Base-by-base conservation (phyloP, 2,329 filamentous ascomycete genomes). In the Penicillium fuscoglaucum region DNA sequence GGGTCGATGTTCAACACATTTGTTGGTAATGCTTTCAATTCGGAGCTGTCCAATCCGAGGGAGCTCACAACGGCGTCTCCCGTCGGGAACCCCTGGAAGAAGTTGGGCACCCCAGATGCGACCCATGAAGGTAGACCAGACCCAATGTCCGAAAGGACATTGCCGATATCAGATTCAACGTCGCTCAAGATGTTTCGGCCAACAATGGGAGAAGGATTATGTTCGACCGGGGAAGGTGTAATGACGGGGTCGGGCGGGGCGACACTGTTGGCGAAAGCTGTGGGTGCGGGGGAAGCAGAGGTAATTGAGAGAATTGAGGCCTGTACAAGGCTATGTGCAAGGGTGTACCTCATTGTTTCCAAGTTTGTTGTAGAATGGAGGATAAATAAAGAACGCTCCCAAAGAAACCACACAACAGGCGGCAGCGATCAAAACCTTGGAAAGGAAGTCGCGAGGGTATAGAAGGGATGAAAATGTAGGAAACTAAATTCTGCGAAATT, bases 1-100 rank as follows among this genome's bases (percentile, higher is more conserved):
- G 60, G 64, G 37, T 64, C 61, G 13, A 66, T 63, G 35, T 66
- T 66, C 29, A 66, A 52, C 21, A 66, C 64, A 45, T 66, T 66
- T 21, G 64, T 66, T 17, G 64, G 64, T 29, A 66, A 17, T 43
- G 63, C 63, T 31, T 50, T 53, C 29, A 66, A 48, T 0, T 66
- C 55, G 5, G 46, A 28, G 24, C 48, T 50, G 8, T 66, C 19
- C 55, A 66, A 45, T 6, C 64, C 63, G 2, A 66, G 63, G 21
- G 64, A 66, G 60, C 63, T 66, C n/a, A 46, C 60, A 15, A 66
- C 64, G 2, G 63, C 49, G 15, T 64, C 61, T 40, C 63, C 61
- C 39, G 63, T 66, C 1, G 64, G 64, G 45, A 66, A 66, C 1
- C 63, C 63, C 31, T 66, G 64, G 55, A 66, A 66, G 33, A 60